Base-by-base conservation (phyloP, 2,329 filamentous ascomycete genomes). In the Huntiella moniliformis region DNA sequence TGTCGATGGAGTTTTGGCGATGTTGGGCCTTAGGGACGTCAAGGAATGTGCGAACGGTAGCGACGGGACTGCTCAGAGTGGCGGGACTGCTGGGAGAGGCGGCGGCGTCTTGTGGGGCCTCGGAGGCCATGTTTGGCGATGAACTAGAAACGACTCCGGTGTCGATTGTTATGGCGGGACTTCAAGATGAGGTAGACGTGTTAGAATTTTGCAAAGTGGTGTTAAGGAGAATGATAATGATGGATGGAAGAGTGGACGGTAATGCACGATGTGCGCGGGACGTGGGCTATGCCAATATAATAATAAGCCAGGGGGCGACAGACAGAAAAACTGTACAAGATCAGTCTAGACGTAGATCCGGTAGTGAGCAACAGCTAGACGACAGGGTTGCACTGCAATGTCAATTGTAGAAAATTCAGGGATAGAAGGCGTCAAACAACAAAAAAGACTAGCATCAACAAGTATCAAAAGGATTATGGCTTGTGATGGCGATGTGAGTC, bases 81-180 rank as follows among this genome's bases (percentile, higher is more conserved):
- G 82, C 78, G 6, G 79, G 77, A 52, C 79, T 83, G 10, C 73
- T 78, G 1, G 79, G 79, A 48, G 77, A 67, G 57, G 73, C 79
- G 50, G 79, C 75, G 52, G 65, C 70, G 58, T 69, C 22, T 8
- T 43, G 28, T 16, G 44, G 18, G 31, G 18, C 18, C 6, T 34
- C 40, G 16, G 42, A 18, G 1, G 36, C 45, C 34, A 40, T 66
- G n/a, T 60, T 61, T 5, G 60, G 56, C 3, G 64, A 64, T 51
- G 64, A 67, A 47, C 60, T 56, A 39, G 56, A 53, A 38, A 45
- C 44, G 37, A 46, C 65, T 6, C 68, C 65, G 10, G 68, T 71
- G 52, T 72, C 67, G 45, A 73, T 71, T 44, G 67, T 73, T 49
- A 72, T 72, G 45, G 68, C 70, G 33, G 68, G 69, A 37, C 68